A percentile compares a stretch with the other conserved stretches of the same genome.
phyloP scores from a whole-genome alignment of 176 grass and related monocot species.

The Avena sativa region DNA sequence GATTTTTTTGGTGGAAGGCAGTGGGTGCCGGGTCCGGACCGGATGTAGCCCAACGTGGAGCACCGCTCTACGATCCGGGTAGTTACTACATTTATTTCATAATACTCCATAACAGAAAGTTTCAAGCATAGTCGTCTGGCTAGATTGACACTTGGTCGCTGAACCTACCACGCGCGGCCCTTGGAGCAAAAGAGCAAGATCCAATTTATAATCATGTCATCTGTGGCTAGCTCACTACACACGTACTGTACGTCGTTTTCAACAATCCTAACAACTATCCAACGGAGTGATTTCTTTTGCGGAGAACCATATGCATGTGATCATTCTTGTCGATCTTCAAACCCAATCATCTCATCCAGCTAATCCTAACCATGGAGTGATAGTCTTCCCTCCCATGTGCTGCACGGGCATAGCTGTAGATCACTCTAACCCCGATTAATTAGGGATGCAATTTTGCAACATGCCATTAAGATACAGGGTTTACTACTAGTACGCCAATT shows the following conservation, averaged over 20 bases:
- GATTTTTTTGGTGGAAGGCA: too few relatives aligned
- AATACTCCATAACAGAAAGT: too few relatives aligned
- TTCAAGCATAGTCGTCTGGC: not conserved
- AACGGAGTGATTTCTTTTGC: not conserved
- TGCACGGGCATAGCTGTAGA: not conserved
- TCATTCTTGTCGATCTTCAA: not conserved
- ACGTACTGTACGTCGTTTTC: not conserved
- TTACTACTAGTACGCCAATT: not conserved
- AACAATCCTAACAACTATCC: not conserved
- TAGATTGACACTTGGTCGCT: not conserved
- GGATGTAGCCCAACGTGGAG: not conserved
- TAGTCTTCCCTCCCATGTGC: not conserved
- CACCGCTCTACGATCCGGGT: not conserved
- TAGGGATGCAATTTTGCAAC: conserved; percentile 4
- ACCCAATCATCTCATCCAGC: not conserved
- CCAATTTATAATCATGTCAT: not conserved
- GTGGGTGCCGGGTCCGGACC: not conserved
- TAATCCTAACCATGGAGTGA: not conserved
- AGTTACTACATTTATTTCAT: not conserved
- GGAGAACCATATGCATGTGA: not conserved
- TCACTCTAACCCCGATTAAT: not conserved
- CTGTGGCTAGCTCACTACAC: not conserved
- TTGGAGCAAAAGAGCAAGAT: not conserved
- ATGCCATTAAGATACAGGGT: not conserved
- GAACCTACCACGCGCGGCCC: not conserved